A percentile compares a stretch with the other conserved stretches of the same genome.
Conservation (phyloP, 1,284 basidiomycete genomes). For the Phellopilus nigrolimitatus region DNA sequence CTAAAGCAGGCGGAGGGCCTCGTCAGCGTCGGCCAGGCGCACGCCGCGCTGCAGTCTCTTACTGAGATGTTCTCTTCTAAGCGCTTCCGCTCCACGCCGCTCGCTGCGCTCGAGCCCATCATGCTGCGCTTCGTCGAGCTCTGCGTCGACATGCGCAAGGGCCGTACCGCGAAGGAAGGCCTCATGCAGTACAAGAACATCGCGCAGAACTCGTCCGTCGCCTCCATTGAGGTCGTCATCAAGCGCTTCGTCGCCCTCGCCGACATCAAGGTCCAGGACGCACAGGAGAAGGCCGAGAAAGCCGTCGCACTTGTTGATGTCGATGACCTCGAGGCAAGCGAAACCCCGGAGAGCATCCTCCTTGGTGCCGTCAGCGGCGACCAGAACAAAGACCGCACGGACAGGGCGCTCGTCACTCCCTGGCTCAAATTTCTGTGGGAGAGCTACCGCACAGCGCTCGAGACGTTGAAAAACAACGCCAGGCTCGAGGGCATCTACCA, state of each 20-base stretch:
- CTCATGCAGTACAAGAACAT: slow-evolving; percentile 97
- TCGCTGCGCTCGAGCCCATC: slow-evolving; percentile 91
- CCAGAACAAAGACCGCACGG: slow-evolving; percentile 93
- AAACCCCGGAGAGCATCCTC: slow-evolving; percentile 89
- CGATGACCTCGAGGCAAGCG: slow-evolving; percentile 86
- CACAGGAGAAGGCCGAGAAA: slow-evolving; percentile 80
- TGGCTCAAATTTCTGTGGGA: slow-evolving; percentile 99
- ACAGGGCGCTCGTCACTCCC: slow-evolving; percentile 92
- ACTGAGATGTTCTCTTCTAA: slow-evolving; percentile 93
- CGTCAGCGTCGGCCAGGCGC: slow-evolving; percentile 84
- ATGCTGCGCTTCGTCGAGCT: slow-evolving; percentile 93
- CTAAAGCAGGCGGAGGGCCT: slow-evolving; percentile 91
- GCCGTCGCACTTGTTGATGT: slow-evolving; percentile 63
- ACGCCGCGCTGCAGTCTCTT: slow-evolving; percentile 84
- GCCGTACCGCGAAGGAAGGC: slow-evolving; percentile 90
- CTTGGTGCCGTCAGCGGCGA: slow-evolving; percentile 86
- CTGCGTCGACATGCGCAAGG: slow-evolving; percentile 94
- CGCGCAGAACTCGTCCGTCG: slow-evolving; percentile 88
- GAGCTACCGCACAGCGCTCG: slow-evolving; percentile 93
- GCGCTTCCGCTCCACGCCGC: slow-evolving; percentile 89
- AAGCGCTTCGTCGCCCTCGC: slow-evolving; percentile 85
- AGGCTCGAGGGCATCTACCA: slow-evolving; percentile 94
- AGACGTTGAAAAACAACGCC: slow-evolving; percentile 97
- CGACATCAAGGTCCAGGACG: slow-evolving; percentile 83
- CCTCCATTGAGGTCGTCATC: slow-evolving; percentile 91